phyloP scores from a whole-genome alignment of 805 yeast genomes.

The Lachancea lanzarotensis region DNA sequence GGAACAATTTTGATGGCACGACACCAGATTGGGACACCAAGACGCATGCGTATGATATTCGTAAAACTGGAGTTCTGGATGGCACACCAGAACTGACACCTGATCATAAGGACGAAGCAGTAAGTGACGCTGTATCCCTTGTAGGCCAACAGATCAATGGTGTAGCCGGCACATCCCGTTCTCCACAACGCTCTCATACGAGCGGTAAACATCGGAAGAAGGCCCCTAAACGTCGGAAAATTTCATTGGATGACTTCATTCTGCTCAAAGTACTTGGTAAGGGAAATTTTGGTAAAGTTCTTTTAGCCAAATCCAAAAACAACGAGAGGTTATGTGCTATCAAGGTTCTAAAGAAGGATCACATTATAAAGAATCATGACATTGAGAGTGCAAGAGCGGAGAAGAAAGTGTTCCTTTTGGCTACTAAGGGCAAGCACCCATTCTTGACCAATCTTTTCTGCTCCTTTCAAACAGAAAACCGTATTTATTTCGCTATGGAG shows the following conservation, averaged over 20 bases:
- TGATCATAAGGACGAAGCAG: not conserved
- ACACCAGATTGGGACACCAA: not conserved
- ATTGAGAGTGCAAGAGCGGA: constrained; percentile 93
- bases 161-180: constrained; percentile 3
- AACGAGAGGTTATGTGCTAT: constrained; percentile 84
- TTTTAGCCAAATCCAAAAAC: constrained; percentile 90
- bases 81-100: not conserved
- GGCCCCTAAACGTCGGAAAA: constrained; percentile 48
- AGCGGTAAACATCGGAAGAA: constrained; percentile 23
- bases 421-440: constrained; percentile 87
- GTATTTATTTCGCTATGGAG: constrained; percentile 98
- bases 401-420: constrained; percentile 78
- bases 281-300: constrained; percentile 98
- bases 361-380: constrained; percentile 91
- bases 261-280: constrained; percentile 93
- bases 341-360: constrained; percentile 92
- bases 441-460: constrained; percentile 85
- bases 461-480: constrained; percentile 95
- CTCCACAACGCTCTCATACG: constrained; percentile 23
- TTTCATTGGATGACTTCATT: constrained; percentile 92
- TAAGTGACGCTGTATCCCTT: not conserved
- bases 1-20: not conserved
- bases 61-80: not conserved
- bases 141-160: not conserved
- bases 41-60: not conserved